phyloP scores from a whole-genome alignment of 2,329 filamentous ascomycete species.

The Penicillium sp. region DNA sequence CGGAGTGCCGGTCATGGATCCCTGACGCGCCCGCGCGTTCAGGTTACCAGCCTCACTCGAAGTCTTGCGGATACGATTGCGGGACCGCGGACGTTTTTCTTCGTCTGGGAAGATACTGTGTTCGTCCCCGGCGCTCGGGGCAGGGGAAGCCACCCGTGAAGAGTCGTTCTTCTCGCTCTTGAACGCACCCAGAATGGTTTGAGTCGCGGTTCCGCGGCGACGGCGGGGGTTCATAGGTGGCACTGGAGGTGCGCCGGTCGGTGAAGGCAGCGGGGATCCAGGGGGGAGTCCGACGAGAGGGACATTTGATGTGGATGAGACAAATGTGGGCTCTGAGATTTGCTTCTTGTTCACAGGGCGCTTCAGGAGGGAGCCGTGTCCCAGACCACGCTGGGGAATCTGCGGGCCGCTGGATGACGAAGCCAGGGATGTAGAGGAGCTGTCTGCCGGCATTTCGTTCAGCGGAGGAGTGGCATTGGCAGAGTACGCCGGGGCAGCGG shows the following conservation, averaged over 20 bases:
- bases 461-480: constrained; percentile 55
- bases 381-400: constrained; percentile 30
- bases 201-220: constrained; percentile 48
- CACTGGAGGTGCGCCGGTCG: constrained; percentile 50
- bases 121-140: constrained; percentile 18
- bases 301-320: constrained; percentile 55
- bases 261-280: constrained; percentile 55
- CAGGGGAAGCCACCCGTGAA: constrained; percentile 22
- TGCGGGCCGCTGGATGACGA: constrained; percentile 21
- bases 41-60: constrained; percentile 48
- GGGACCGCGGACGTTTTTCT: constrained; percentile 39
- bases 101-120: constrained; percentile 30
- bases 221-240: constrained; percentile 61
- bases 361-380: constrained; percentile 46
- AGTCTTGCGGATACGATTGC: constrained; percentile 23
- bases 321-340: constrained; percentile 59
- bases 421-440: constrained; percentile 36
- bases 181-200: constrained; percentile 40
- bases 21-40: constrained; percentile 45
- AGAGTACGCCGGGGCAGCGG: constrained; percentile 47
- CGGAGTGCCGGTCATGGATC: constrained; percentile 30
- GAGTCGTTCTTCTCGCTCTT: constrained; percentile 36
- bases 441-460: constrained; percentile 43
- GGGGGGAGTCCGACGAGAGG: constrained; percentile 57
- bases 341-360: constrained; percentile 58